These are phyloP conservation scores for Periconia digitata DNA, from an alignment of 2,329 filamentous ascomycete species.

Conservation along the genomic window DNA sequence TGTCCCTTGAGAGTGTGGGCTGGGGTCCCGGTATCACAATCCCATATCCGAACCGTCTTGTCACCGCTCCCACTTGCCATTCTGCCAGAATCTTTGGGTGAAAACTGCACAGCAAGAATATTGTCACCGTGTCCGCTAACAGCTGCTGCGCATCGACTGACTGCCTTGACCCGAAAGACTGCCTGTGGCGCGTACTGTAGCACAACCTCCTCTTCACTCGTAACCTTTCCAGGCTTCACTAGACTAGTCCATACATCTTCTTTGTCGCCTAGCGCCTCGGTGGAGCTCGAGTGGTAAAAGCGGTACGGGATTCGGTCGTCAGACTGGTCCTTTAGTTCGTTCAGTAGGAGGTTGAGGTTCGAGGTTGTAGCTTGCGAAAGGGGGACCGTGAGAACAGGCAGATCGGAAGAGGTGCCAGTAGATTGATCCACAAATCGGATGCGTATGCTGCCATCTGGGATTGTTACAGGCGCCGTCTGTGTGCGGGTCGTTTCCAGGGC, in stretches of 20 bases:
- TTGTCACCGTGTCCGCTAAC: constrained; percentile 91
- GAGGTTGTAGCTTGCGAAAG: constrained; percentile 84
- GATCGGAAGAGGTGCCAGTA: constrained; percentile 67
- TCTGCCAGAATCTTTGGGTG: constrained; percentile 71
- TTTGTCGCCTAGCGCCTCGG: constrained; percentile 49
- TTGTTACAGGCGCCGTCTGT: constrained; percentile 69
- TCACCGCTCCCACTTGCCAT: constrained; percentile 91
- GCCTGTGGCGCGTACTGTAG: constrained; percentile 78
- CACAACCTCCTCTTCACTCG: constrained; percentile 62
- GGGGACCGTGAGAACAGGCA: constrained; percentile 69
- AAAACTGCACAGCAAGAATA: constrained; percentile 85
- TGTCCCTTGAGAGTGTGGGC: constrained; percentile 85
- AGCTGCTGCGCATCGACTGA: constrained; percentile 83
- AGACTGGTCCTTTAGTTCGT: constrained; percentile 71
- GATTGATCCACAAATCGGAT: constrained; percentile 87
- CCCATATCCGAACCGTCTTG: constrained; percentile 88
- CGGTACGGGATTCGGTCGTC: constrained; percentile 69
- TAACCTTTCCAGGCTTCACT: constrained; percentile 46
- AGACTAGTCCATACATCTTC: constrained; percentile 47
- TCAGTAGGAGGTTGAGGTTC: constrained; percentile 84
- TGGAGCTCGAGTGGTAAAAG: constrained; percentile 57
- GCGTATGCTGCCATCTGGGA: constrained; percentile 75
- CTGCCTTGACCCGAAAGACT: constrained; percentile 88
- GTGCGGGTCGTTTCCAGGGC: constrained; percentile 68
- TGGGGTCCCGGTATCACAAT: constrained; percentile 90